Conservation (phyloP, 352 stramenopile genomes). For the Thalassiosira exigua region DNA sequence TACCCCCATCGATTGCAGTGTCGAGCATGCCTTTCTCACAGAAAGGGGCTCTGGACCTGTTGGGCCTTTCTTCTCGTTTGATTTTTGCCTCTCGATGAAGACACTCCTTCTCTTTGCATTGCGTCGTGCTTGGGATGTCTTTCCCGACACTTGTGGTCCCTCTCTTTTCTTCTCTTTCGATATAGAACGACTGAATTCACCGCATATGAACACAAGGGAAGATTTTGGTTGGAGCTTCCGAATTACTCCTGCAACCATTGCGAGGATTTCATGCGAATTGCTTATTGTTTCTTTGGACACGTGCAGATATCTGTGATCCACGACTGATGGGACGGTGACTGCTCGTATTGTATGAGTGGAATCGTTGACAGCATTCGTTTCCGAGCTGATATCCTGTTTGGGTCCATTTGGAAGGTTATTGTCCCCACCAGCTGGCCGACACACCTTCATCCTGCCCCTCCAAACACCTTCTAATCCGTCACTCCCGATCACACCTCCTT, state of each 20-base stretch:
- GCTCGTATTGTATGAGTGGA: slow-evolving; percentile 59
- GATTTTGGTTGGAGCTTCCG: slow-evolving; percentile 44
- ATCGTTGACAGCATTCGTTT: not conserved
- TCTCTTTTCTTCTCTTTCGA: slow-evolving; percentile 57
- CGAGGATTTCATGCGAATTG: slow-evolving; percentile 50
- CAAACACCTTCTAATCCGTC: slow-evolving; percentile 46
- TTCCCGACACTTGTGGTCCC: slow-evolving; percentile 25
- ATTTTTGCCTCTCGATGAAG: slow-evolving; percentile 47
- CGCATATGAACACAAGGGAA: slow-evolving; percentile 71
- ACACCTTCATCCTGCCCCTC: slow-evolving; percentile 59
- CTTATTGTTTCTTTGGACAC: slow-evolving; percentile 45
- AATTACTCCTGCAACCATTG: slow-evolving; percentile 42
- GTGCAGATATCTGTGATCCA: slow-evolving; percentile 61
- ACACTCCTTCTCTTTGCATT: slow-evolving; percentile 41
- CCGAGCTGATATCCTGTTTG: too few species aligned
- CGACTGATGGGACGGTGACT: slow-evolving; percentile 63
- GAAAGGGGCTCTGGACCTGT: slow-evolving; percentile 44
- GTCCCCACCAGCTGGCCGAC: slow-evolving; percentile 34
- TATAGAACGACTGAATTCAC: slow-evolving; percentile 64
- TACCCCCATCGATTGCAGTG: slow-evolving; percentile 58
- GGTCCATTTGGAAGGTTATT: too few species aligned
- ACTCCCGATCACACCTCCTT: slow-evolving; percentile 42
- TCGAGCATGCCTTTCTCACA: slow-evolving; percentile 54
- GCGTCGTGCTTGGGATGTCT: slow-evolving; percentile 42
- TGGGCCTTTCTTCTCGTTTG: slow-evolving; percentile 6